Percentiles rank a stretch among this genome's conserved stretches.
Conservation (phyloP, 1,139 yeast genomes). For the Suhomyces guaymorum region DNA sequence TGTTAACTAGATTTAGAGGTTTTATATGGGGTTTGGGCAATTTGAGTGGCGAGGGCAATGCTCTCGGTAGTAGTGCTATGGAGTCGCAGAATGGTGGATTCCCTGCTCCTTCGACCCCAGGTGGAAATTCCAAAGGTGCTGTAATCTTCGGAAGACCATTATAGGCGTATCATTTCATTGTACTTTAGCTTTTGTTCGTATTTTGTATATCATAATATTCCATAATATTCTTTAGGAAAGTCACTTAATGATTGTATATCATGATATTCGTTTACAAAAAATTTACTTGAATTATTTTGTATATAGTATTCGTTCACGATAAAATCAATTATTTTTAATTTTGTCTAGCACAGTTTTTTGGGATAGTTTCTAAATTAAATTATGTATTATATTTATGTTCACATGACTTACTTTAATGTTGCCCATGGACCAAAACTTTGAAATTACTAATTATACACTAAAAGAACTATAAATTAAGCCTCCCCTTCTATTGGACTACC, state of each 20-base stretch:
- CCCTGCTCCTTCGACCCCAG: conserved; percentile 28
- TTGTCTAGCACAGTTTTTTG: too few relatives aligned
- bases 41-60: conserved; percentile 21
- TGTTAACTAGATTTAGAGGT: conserved; percentile 44
- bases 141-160: conserved; percentile 40
- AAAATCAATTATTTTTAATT: too few relatives aligned
- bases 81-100: conserved; percentile 20
- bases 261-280: too few relatives aligned
- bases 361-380: too few relatives aligned
- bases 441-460: conserved; percentile 12
- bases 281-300: too few relatives aligned
- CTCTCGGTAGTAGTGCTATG: conserved; percentile 13
- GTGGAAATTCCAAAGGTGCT: conserved; percentile 25
- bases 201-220: conserved; percentile 5
- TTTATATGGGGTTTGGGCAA: conserved; percentile 54
- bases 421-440: conserved; percentile 4
- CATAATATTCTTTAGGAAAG: too few relatives aligned
- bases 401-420: too few relatives aligned
- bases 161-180: conserved; percentile 13
- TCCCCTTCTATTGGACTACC: conserved; percentile 5
- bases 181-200: conserved; percentile 10
- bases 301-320: too few relatives aligned
- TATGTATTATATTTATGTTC: too few relatives aligned
- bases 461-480: conserved; percentile 13
- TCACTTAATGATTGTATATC: too few relatives aligned